Evolutionary conservation across 305 asterid genomes (phyloP), one percentile per base, ranked within the genome.

Genomic region (Ilex paraguariensis): DNA sequence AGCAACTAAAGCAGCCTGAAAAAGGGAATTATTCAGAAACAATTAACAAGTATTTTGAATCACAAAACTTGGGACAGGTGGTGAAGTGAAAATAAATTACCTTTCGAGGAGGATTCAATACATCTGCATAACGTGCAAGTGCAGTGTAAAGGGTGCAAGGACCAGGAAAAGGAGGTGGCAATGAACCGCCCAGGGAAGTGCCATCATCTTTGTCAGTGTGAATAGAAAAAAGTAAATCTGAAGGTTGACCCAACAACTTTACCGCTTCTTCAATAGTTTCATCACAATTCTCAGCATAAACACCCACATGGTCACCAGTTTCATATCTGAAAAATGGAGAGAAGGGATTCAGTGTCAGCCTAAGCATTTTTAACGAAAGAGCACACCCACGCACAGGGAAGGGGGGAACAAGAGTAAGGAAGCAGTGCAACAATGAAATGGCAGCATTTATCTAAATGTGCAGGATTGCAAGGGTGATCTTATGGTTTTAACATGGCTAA

Each of bases 221-320:
- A 62, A 87, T 63, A 17, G 95, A 84, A 74, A 87, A 79, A 44
- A 70, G 16, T 60, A 83, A 69, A 67, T 81, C 81, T 60, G 76
- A 64, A 32, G 91, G 81, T 31, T 82, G 85, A 57, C 77, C 77
- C 67, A 87, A 74, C 56, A 82, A 64, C 62, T 68, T 82, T 44
- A 76, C 88, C 11, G 95, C 95, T 66, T 72, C 87, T 73, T 81
- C 88, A 60, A 87, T 87, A 61, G 77, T 79, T 59, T 82, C 92
- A 55, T 79, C 79, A 67, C 70, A 72, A 67, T 87, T 87, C 67
- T 84, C 87, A 69, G 84, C 84, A 74, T 66, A 87, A 52, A 87
- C 84, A 67, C 95, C 92, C 57, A 82, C 92, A 62, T 84, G 92
- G 68, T 87, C 95, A 60, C 95, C 95, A 16, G 95, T 87, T 75